phyloP scores from a whole-genome alignment of 2,329 filamentous ascomycete species.

The Trichoderma endophyticum region DNA sequence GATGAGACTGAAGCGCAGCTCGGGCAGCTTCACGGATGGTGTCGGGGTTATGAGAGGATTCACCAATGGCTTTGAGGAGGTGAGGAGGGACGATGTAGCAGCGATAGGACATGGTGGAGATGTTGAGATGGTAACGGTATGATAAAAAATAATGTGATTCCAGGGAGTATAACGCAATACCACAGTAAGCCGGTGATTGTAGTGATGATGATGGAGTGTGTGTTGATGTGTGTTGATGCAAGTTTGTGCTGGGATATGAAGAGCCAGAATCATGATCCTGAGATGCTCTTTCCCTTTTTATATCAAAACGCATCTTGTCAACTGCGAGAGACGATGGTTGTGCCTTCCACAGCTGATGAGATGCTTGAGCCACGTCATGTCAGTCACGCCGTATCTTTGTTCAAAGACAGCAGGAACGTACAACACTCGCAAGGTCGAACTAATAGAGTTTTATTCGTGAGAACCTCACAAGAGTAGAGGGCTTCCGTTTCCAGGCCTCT shows the following conservation, averaged over 20 bases:
- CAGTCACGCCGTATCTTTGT: background rate
- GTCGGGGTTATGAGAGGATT: slow-evolving; percentile 37
- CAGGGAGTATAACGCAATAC: background rate
- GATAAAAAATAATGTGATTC: background rate
- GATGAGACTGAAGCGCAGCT: slow-evolving; percentile 34
- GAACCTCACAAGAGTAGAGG: background rate
- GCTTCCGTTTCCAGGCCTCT: background rate
- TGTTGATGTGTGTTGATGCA: background rate
- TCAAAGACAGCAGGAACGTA: background rate
- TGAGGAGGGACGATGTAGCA: slow-evolving; percentile 47
- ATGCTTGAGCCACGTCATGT: background rate
- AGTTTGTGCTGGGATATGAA: background rate
- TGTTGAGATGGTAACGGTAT: background rate
- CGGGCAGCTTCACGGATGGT: slow-evolving; percentile 36
- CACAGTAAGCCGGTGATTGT: background rate
- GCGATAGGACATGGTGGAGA: slow-evolving; percentile 23
- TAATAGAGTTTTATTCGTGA: background rate
- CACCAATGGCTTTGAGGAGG: slow-evolving; percentile 42
- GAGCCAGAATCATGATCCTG: background rate
- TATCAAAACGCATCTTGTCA: background rate
- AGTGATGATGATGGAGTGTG: background rate
- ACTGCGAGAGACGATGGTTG: background rate
- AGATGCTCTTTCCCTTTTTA: background rate
- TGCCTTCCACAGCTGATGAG: background rate
- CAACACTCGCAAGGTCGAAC: background rate